phyloP scores from a whole-genome alignment of 805 yeast species.

The Starmerella roubikii region DNA sequence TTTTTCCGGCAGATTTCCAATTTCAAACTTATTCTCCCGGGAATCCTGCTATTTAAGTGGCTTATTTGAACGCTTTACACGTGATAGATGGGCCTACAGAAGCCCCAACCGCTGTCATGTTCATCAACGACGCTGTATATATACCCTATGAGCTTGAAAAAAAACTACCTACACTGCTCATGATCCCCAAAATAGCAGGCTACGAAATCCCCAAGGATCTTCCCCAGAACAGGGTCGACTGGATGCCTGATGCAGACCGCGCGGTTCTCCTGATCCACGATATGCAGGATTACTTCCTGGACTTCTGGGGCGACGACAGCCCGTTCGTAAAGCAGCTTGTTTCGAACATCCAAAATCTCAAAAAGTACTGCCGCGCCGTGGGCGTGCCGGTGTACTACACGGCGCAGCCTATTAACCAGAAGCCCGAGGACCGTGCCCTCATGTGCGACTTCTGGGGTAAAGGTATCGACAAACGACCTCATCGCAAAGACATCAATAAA shows the following conservation, averaged over 20 bases:
- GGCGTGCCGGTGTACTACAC: conserved; percentile 15
- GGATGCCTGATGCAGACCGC: conserved; percentile 10
- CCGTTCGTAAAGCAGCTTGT: conserved; percentile 6
- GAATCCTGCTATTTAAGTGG: too few relatives aligned
- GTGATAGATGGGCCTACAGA: too few relatives aligned
- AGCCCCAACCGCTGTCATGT: too few relatives aligned
- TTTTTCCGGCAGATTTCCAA: too few relatives aligned
- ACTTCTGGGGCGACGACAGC: conserved; percentile 12
- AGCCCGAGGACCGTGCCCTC: conserved; percentile 11
- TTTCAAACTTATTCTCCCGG: too few relatives aligned
- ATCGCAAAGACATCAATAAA: conserved; percentile 1
- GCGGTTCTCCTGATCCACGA: conserved; percentile 15
- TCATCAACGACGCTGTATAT: too few relatives aligned
- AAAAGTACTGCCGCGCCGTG: conserved; percentile 5
- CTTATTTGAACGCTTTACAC: too few relatives aligned
- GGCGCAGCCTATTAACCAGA: conserved; percentile 13
- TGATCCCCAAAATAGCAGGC: conserved; percentile 11
- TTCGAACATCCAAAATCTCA: conserved; percentile 1
- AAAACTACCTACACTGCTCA: not conserved
- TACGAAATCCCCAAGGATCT: conserved; percentile 6
- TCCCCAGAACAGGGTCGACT: conserved; percentile 9
- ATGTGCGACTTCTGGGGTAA: conserved; percentile 13
- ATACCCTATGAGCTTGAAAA: too few relatives aligned
- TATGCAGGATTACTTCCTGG: conserved; percentile 15
- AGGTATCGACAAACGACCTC: conserved; percentile 9